These are phyloP conservation scores for Metroxylon sagu DNA, from an alignment of 176 grass and related monocot genomes.

Conservation along the genomic window DNA sequence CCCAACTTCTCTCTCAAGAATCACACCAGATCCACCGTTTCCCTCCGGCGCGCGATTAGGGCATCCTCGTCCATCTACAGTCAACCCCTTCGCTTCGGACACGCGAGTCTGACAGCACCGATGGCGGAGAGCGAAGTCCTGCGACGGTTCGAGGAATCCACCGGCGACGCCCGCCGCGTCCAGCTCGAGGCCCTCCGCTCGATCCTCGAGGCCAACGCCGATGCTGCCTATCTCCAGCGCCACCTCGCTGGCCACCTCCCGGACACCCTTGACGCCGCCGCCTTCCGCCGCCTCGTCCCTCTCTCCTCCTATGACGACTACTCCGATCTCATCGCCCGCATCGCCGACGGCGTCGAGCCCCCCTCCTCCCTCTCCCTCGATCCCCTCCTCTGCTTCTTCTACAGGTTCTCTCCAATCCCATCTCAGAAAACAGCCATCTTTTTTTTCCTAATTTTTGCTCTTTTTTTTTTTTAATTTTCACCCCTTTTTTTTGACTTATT, in stretches of 20 bases:
- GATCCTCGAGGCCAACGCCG: constrained; percentile 24
- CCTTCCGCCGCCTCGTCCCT: constrained; percentile 21
- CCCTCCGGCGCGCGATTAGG: too few species aligned
- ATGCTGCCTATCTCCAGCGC: constrained; percentile 11
- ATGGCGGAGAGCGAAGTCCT: neutral
- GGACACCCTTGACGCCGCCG: neutral
- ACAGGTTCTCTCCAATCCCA: constrained; percentile 1
- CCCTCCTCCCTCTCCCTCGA: constrained; percentile 18
- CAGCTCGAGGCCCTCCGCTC: constrained; percentile 21
- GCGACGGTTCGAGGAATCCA: constrained; percentile 13
- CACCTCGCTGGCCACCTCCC: neutral
- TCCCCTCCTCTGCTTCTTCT: constrained; percentile 34
- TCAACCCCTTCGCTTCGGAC: too few species aligned
- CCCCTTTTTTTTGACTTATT: neutral
- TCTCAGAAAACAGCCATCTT: neutral
- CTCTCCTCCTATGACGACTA: constrained; percentile 28
- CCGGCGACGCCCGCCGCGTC: constrained; percentile 13
- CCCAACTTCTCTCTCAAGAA: too few species aligned
- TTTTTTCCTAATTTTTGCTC: neutral
- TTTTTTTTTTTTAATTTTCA: neutral
- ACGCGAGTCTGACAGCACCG: neutral
- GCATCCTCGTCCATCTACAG: too few species aligned
- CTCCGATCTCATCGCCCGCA: constrained; percentile 10
- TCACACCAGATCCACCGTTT: too few species aligned
- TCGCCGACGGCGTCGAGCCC: constrained; percentile 10